Conservation (phyloP, 2,329 filamentous ascomycete species). For the Penicillium polonicum region DNA sequence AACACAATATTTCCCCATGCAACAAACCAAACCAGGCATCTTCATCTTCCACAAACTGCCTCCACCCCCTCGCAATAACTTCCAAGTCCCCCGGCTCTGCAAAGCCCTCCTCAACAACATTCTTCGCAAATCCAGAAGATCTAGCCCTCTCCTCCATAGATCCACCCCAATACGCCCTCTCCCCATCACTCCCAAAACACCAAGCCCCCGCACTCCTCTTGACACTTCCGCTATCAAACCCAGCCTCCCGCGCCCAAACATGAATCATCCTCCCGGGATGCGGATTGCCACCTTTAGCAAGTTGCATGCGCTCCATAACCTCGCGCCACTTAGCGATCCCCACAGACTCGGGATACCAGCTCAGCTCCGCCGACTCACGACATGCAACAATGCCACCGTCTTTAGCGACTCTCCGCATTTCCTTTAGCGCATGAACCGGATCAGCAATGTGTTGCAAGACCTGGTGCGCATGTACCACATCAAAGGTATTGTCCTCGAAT, state of each 20-base stretch:
- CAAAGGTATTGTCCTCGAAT: slow-evolving; percentile 51
- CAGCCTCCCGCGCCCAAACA: slow-evolving; percentile 38
- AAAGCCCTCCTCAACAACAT: slow-evolving; percentile 32
- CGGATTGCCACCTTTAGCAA: slow-evolving; percentile 29
- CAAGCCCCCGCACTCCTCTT: slow-evolving; percentile 34
- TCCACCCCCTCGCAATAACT: slow-evolving; percentile 36
- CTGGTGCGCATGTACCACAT: slow-evolving; percentile 60
- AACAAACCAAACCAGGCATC: slow-evolving; percentile 40
- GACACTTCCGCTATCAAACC: slow-evolving; percentile 29
- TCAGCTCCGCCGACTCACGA: slow-evolving; percentile 41
- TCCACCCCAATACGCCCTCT: slow-evolving; percentile 38
- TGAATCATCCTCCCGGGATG: slow-evolving; percentile 32
- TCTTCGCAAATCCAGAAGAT: slow-evolving; percentile 31
- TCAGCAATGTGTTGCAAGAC: slow-evolving; percentile 57
- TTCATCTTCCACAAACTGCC: slow-evolving; percentile 33
- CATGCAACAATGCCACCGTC: slow-evolving; percentile 53
- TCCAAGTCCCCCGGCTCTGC: slow-evolving; percentile 34
- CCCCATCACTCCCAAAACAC: slow-evolving; percentile 36
- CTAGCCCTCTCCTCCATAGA: slow-evolving; percentile 33
- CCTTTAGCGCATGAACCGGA: slow-evolving; percentile 51
- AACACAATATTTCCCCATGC: slow-evolving; percentile 42
- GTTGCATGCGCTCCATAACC: slow-evolving; percentile 21
- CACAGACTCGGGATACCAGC: slow-evolving; percentile 34
- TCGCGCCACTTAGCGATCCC: slow-evolving; percentile 30
- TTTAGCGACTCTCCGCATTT: slow-evolving; percentile 57